Evolutionary conservation across 2,329 filamentous ascomycete genomes (phyloP), one percentile per base, ranked within the genome.

Genomic region (Polytolypa hystricis): DNA sequence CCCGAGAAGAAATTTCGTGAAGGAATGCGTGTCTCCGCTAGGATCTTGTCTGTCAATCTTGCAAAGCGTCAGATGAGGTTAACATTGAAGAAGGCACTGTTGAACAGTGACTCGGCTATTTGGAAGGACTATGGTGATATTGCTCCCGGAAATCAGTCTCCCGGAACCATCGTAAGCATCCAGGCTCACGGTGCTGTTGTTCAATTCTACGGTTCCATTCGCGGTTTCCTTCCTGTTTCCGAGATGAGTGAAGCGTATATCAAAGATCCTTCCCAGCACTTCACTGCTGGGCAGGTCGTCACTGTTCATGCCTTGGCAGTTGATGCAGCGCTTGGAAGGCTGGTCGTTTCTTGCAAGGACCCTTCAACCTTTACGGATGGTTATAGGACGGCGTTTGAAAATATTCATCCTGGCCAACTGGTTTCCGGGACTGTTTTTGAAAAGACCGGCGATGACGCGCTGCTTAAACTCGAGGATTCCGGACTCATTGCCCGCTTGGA

Each of bases 221-320:
- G 77, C 46, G 93, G 82, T 6, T 98, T 93, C 65, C 70, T 98
- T 37, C 91, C 91, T 2, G 79, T 93, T 1, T 84, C 84, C 1
- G 89, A 98, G 61, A 98, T 98, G 91, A 96, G 91, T 56, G 91
- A 98, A 57, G 86, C 87, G 8, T 95, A 81, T 54, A 95, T 98
- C 51, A 75, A 81, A 47, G 83, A 95, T 52, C 86, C 91, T 4
- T 76, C 74, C 30, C 79, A 93, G 52, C 87, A 96, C 60, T 98
- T 98, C 66, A 78, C 81, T 23, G 64, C 78, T 29, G 93, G 91
- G 1, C 91, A 98, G 57, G 89, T 93, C 2, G 81, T 98, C 46
- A 93, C 77, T 51, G 83, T 95, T 14, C 84, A 89, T 51, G 77
- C 93, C n/a, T 61, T 94, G 21, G 82, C 80, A 33, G 77, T 95